Evolutionary conservation across 2,329 filamentous ascomycete genomes (phyloP).

Genomic region (Tolypocladium guangdongense): DNA sequence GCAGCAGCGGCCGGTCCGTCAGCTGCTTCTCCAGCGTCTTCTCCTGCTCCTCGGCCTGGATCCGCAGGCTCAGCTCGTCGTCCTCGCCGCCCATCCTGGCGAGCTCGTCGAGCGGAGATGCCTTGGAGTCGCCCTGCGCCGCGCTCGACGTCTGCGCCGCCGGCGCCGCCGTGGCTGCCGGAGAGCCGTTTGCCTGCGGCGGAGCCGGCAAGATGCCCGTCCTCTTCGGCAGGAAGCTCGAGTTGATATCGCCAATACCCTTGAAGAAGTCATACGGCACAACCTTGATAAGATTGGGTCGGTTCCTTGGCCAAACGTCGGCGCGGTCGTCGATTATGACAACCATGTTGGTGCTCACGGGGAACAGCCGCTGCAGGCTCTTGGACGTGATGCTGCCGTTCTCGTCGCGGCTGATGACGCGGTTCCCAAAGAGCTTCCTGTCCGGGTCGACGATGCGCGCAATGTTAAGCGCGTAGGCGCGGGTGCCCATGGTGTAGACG

Average conservation of each 20-base stretch:
- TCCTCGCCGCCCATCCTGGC: slow-evolving; percentile 65
- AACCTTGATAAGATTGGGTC: slow-evolving; percentile 87
- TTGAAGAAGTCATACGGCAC: slow-evolving; percentile 96
- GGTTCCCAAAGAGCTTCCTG: slow-evolving; percentile 80
- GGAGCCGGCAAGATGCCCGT: slow-evolving; percentile 35
- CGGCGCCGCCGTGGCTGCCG: slow-evolving; percentile 15
- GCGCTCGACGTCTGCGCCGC: slow-evolving; percentile 48
- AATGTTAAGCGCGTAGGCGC: slow-evolving; percentile 89
- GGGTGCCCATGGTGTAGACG: slow-evolving; percentile 98
- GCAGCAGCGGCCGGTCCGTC: slow-evolving; percentile 76
- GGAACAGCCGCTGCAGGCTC: slow-evolving; percentile 81
- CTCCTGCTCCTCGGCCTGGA: slow-evolving; percentile 77
- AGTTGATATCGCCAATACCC: slow-evolving; percentile 97
- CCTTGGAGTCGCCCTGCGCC: slow-evolving; percentile 12
- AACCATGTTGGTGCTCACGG: slow-evolving; percentile 97
- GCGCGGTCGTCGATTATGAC: slow-evolving; percentile 96
- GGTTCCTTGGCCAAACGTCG: slow-evolving; percentile 89
- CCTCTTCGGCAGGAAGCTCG: slow-evolving; percentile 83
- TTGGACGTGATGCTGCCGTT: slow-evolving; percentile 90
- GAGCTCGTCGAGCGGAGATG: slow-evolving; percentile 56
- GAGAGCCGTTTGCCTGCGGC: slow-evolving; percentile 12
- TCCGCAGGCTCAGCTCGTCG: slow-evolving; percentile 55
- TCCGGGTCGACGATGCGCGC: slow-evolving; percentile 88
- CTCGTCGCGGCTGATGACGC: slow-evolving; percentile 93
- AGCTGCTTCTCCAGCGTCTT: slow-evolving; percentile 81